Evolutionary conservation across 2,329 filamentous ascomycete species (phyloP).

Genomic region (Fusarium sp.): DNA sequence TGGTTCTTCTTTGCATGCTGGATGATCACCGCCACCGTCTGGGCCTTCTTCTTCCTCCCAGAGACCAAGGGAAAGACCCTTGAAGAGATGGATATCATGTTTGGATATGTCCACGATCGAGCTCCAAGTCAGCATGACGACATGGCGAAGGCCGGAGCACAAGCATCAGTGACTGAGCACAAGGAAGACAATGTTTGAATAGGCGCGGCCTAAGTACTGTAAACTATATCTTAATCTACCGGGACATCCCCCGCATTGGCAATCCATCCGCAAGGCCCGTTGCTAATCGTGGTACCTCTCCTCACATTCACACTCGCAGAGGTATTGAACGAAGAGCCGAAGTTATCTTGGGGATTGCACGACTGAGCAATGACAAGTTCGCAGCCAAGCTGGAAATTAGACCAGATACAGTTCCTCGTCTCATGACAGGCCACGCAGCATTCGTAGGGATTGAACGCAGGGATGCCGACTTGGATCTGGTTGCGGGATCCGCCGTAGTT

Average conservation of each 20-base stretch:
- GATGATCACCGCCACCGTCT: constrained; percentile 62
- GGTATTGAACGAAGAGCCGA: constrained; percentile 3
- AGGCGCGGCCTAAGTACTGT: background rate
- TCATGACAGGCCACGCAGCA: constrained; percentile 7
- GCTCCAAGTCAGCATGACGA: constrained; percentile 28
- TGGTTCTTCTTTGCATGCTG: constrained; percentile 69
- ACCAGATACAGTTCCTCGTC: constrained; percentile 10
- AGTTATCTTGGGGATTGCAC: background rate
- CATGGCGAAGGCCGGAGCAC: constrained; percentile 30
- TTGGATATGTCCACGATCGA: constrained; percentile 45
- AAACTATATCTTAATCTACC: background rate
- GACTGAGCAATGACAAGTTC: background rate
- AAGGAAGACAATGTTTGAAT: constrained; percentile 37
- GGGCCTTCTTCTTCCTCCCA: constrained; percentile 65
- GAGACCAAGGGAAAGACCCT: constrained; percentile 68
- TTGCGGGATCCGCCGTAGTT: constrained; percentile 4
- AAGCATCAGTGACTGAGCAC: constrained; percentile 38
- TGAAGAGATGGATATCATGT: constrained; percentile 63
- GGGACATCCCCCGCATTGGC: background rate
- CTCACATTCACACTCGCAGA: background rate
- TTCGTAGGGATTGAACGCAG: background rate
- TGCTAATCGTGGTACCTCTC: background rate
- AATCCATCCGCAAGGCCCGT: background rate
- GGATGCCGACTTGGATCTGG: background rate
- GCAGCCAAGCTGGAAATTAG: background rate